phyloP scores from a whole-genome alignment of 352 stramenopile species.

The Globisporangium mamillatum region DNA sequence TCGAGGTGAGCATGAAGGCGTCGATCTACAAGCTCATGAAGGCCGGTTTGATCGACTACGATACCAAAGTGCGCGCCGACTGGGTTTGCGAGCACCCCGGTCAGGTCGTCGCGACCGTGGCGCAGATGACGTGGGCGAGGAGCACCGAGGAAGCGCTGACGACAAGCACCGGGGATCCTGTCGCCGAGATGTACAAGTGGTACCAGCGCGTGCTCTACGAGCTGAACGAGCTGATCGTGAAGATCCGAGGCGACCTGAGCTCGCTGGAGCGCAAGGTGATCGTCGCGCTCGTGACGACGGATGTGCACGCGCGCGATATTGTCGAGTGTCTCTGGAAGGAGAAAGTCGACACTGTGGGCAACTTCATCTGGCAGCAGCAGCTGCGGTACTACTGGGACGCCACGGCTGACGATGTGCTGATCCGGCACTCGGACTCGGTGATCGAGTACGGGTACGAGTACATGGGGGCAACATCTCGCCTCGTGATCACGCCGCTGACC shows the following conservation, averaged over 20 bases:
- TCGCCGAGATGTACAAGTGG: constrained; percentile 65
- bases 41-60: constrained; percentile 88
- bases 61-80: constrained; percentile 70
- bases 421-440: constrained; percentile 83
- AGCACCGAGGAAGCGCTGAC: constrained; percentile 85
- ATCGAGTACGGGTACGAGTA: constrained; percentile 95
- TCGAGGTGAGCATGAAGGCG: constrained; percentile 90
- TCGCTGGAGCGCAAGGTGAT: constrained; percentile 91
- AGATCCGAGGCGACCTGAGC: constrained; percentile 88
- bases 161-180: constrained; percentile 19
- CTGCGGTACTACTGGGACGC: constrained; percentile 93
- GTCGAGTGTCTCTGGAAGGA: constrained; percentile 71
- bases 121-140: constrained; percentile 92
- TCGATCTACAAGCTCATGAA: constrained; percentile 94
- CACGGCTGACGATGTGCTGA: constrained; percentile 86
- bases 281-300: constrained; percentile 91
- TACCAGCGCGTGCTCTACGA: constrained; percentile 77
- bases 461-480: constrained; percentile 88
- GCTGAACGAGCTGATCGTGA: constrained; percentile 90
- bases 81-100: constrained; percentile 91
- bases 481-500: constrained; percentile 87
- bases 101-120: constrained; percentile 92
- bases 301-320: constrained; percentile 91
- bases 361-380: constrained; percentile 96
- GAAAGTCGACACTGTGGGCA: constrained; percentile 61